Percentiles rank a stretch among this genome's conserved stretches.
phyloP scores from a whole-genome alignment of 805 yeast genomes.

The Lipomyces starkeyi region DNA sequence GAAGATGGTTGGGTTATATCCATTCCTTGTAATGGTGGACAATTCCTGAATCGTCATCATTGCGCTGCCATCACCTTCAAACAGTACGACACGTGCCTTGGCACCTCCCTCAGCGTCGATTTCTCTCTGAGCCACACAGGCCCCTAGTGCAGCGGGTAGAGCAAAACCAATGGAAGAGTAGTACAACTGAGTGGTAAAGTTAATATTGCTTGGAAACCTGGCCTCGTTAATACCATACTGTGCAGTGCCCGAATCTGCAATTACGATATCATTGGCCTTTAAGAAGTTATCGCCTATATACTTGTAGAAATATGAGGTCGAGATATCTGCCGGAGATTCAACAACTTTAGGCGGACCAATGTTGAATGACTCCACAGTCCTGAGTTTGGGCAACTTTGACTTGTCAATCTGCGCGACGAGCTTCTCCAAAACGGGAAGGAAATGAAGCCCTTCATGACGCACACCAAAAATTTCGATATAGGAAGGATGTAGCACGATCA shows the following conservation, averaged over 20 bases:
- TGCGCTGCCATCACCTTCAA: constrained; percentile 94
- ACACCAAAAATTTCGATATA: constrained; percentile 57
- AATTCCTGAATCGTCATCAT: constrained; percentile 89
- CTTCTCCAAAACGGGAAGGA: constrained; percentile 57
- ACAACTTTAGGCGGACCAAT: constrained; percentile 37
- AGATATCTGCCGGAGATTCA: constrained; percentile 39
- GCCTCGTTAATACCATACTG: constrained; percentile 78
- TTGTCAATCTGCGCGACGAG: constrained; percentile 50
- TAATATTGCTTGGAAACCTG: constrained; percentile 59
- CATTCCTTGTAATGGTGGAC: constrained; percentile 64
- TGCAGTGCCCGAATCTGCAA: constrained; percentile 84
- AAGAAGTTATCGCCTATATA: constrained; percentile 51
- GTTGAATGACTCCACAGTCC: constrained; percentile 41
- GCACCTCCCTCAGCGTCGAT: constrained; percentile 45
- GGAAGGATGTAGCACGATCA: constrained; percentile 60
- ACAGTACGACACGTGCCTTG: constrained; percentile 60
- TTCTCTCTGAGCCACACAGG: constrained; percentile 73
- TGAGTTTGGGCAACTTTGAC: constrained; percentile 40
- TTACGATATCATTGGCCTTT: constrained; percentile 68
- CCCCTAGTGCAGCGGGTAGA: constrained; percentile 84
- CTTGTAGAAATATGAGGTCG: constrained; percentile 49
- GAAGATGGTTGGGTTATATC: constrained; percentile 70
- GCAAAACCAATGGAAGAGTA: constrained; percentile 90
- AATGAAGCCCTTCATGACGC: constrained; percentile 52
- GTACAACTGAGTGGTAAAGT: constrained; percentile 64